Base-by-base conservation (phyloP, 2,329 filamentous ascomycete species). In the Seiridium cupressi region DNA sequence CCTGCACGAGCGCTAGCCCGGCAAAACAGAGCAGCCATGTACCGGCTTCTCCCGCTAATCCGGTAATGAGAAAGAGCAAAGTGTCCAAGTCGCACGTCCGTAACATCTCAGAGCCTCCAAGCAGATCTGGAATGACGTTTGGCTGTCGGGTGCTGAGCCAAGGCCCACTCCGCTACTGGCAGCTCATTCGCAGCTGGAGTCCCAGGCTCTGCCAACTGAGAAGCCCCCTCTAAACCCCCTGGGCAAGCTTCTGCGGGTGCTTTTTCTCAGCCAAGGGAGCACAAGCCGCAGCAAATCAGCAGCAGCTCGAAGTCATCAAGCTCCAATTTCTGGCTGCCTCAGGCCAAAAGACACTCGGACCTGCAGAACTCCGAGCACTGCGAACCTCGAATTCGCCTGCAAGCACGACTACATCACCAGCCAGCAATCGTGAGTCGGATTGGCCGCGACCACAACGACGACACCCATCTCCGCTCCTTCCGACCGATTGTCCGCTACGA, bases 301-400 rank as follows among this genome's bases (percentile, higher is more conserved):
- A 18, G 13, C 35, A 54, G 35, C 51, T 54, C 26, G 51, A 54
- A 54, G 51, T 54, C 51, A 54, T 54, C 51, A 54, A 42, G 11
- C n/a, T 36, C 34, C 34, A 13, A 38, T 26, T n/a, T 51, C 10
- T 51, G 9, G 32, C n/a, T 51, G 48, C 48, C 48, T 51, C 31
- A 51, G 48, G 48, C 48, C 48, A 51, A 34, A 51, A 51, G 48
- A 51, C 48, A 51, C 48, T 51, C 48, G 48, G 48, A 51, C 48
- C 48, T 36, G 48, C 48, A 51, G 48, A 51, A 51, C 35, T 36
- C 48, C 34, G 32, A 55, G 51, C 51, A 55, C 34, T n/a, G 32
- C n/a, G 48, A 13, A 36, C 32, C 48, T 51, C 48, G 31, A 51
- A 51, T 51, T 36, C 48, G 34, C 48, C n/a, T 51, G 31, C 6